A percentile compares a stretch with the other conserved stretches of the same genome.
Evolutionary conservation across 1,139 yeast genomes (phyloP).

Genomic region (Hanseniaspora gamundiae): DNA sequence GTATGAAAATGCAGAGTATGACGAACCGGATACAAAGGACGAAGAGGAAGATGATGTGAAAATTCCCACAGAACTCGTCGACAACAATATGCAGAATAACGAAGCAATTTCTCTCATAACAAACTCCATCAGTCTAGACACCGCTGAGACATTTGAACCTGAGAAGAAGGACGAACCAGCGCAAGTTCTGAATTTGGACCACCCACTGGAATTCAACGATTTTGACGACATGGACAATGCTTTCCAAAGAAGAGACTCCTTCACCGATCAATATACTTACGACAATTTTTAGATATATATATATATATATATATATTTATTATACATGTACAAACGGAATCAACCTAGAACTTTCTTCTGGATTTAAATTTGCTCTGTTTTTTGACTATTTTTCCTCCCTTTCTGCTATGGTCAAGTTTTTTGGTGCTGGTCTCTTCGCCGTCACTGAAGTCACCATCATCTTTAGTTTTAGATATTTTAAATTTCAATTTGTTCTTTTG

Average conservation of each 20-base stretch:
- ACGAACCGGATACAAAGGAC: background rate
- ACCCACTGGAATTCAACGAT: conserved; percentile 16
- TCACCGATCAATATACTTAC: conserved; percentile 5
- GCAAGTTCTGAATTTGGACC: background rate
- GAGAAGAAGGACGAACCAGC: background rate
- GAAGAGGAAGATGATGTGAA: background rate
- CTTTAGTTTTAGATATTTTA: conserved; percentile 46
- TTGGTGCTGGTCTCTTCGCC: conserved; percentile 26
- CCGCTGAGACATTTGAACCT: background rate
- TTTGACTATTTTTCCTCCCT: conserved; percentile 17
- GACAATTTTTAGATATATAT: background rate
- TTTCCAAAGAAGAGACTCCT: conserved; percentile 23
- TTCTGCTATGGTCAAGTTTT: conserved; percentile 9
- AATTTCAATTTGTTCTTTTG: conserved; percentile 84
- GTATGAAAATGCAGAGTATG: conserved; percentile 13
- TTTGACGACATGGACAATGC: conserved; percentile 23
- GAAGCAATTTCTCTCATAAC: background rate
- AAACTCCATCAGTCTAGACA: background rate
- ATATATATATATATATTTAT: conserved; percentile 6
- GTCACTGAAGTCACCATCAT: conserved; percentile 45
- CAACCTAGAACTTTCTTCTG: conserved; percentile 20
- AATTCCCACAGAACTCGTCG: background rate
- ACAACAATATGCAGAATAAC: background rate
- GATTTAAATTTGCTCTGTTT: conserved; percentile 22
- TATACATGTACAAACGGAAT: conserved; percentile 4